A percentile compares a stretch with the other conserved stretches of the same genome.
These are phyloP conservation scores for Mucor racemosus DNA, from an alignment of 371 early-diverging fungal genomes.

Conservation along the genomic window DNA sequence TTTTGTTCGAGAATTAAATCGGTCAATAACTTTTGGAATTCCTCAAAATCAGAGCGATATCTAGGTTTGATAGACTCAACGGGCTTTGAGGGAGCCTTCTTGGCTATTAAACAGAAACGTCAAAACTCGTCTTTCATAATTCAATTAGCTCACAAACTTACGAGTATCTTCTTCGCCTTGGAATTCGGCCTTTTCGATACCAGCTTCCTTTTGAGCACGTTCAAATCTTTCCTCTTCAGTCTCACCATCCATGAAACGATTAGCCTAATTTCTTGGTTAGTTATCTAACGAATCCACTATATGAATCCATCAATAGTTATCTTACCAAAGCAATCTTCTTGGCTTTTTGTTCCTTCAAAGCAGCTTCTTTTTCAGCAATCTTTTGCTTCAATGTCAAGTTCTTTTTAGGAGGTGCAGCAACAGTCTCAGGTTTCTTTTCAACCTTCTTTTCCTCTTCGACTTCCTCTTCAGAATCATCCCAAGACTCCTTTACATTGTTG, in stretches of 20 bases:
- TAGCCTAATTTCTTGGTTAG: conserved; percentile 24
- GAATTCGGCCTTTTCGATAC: conserved; percentile 67
- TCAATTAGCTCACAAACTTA: conserved; percentile 8
- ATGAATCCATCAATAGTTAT: neutral
- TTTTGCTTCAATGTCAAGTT: conserved; percentile 58
- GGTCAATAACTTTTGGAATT: conserved; percentile 70
- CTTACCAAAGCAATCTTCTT: conserved; percentile 55
- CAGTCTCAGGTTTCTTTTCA: conserved; percentile 40
- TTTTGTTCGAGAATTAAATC: conserved; percentile 73
- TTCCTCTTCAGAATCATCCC: conserved; percentile 77
- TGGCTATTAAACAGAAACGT: conserved; percentile 19
- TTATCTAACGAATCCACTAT: conserved; percentile 55
- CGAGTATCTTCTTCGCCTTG: conserved; percentile 29
- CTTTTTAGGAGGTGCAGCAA: conserved; percentile 32
- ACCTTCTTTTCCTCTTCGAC: conserved; percentile 33
- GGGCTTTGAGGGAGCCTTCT: conserved; percentile 38
- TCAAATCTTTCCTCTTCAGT: conserved; percentile 72
- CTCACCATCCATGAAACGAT: conserved; percentile 50
- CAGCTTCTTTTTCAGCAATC: conserved; percentile 67
- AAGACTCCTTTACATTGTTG: conserved; percentile 59
- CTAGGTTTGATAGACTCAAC: conserved; percentile 79
- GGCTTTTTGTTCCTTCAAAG: conserved; percentile 32
- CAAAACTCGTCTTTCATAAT: neutral
- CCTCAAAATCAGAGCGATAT: conserved; percentile 85
- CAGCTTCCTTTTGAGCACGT: conserved; percentile 56